Evolutionary conservation across 2,329 filamentous ascomycete genomes (phyloP).

Genomic region (Colletotrichum somersetense): DNA sequence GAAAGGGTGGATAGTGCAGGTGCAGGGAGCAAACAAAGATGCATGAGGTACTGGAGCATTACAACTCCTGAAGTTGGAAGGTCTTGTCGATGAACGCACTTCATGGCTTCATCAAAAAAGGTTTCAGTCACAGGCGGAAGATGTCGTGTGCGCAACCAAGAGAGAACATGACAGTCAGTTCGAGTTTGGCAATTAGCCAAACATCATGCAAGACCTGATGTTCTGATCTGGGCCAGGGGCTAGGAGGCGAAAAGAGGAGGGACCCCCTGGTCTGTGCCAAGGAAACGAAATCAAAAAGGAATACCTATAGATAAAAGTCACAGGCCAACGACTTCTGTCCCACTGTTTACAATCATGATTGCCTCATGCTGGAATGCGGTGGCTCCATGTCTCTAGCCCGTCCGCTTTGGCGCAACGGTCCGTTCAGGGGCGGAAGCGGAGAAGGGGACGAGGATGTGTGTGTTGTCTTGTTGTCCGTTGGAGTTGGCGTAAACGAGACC

Average conservation of each 20-base stretch:
- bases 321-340: background rate
- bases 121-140: background rate
- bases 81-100: background rate
- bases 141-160: background rate
- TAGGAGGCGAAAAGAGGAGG: slow-evolving; percentile 7
- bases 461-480: background rate
- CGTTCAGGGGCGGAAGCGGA: slow-evolving; percentile 1
- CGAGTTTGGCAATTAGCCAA: background rate
- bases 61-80: background rate
- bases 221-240: background rate
- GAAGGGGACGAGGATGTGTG: background rate
- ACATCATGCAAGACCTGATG: background rate
- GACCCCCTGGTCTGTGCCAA: background rate
- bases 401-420: slow-evolving; percentile 22
- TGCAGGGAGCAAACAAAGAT: background rate
- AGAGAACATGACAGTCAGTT: background rate
- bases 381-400: background rate
- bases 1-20: background rate
- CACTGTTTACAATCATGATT: slow-evolving; percentile 1
- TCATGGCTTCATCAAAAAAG: background rate
- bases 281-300: background rate
- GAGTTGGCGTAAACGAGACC: background rate
- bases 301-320: background rate
- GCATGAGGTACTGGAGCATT: background rate
- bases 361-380: slow-evolving; percentile 15